Base-by-base conservation (phyloP, 139 green algal genomes). In the Pycnococcus provasolii region DNA sequence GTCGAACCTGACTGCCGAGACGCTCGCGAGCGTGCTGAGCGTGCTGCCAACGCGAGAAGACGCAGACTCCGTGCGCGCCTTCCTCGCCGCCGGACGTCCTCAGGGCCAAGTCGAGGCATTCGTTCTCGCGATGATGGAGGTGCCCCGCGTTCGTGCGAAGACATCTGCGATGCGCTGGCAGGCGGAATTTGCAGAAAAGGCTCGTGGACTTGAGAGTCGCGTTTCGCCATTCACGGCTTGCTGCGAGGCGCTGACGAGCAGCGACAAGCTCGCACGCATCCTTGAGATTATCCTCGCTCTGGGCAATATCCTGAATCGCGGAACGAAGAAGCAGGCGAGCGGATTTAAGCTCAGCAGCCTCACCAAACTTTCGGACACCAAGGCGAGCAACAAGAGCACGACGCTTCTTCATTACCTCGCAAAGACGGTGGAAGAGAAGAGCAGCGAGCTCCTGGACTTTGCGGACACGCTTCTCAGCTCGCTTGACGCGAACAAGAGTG, bases 271-370 rank as follows among this genome's bases (percentile, higher is more conserved):
- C 9, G 42, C 54, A 26, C 54, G 54, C 5, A 61, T 61, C 54
- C 54, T 61, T 5, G 54, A 61, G 54, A 61, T 61, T 7, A 61
- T 61, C 54, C 54, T 61, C 0, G 54, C 54, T 5, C 54, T 61
- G 13, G 54, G 54, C 9, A 61, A 61, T 15, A 61, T 61, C 54
- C 54, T 61, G n/a, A 61, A 61, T 61, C 8, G 54, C 9, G 54
- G 54, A 5, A 61, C 54, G n/a, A 61, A 61, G 9, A 15, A 37
- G 5, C n/a, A 5, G 54, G 54, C 54, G 7, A 8, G 11, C 7
- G 54, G 54, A n/a, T 61, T 61, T 26, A 61, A 8, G 54, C 54
- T 61, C n/a, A 37, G 9, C 8, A 44, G n/a, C 5, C 13, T 61
- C 9, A 15, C 54, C 7, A 61, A 61, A 26, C 54, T 61, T 26